Evolutionary conservation across 352 stramenopile genomes (phyloP), one percentile per base, ranked within the genome.

Genomic region (Phytophthora macrochlamydospora): DNA sequence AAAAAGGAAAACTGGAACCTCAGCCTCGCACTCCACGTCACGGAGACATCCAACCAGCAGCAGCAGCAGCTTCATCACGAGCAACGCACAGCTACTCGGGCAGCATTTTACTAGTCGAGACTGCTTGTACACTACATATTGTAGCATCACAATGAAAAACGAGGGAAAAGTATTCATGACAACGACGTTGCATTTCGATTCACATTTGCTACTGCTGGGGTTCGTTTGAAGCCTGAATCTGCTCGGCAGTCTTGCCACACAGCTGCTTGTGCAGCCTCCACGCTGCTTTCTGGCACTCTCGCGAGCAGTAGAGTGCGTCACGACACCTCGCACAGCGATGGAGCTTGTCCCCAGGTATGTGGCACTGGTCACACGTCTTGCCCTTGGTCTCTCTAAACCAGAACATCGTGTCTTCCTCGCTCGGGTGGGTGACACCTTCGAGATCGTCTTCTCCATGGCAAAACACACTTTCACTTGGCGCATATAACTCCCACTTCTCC

Each of bases 401-500:
- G 52, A 83, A 94, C 51, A 75, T 67, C 8, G 71, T 67, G 56
- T 95, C 85, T 14, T 89, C 82, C 18, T 87, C 81, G 12, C 66
- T 74, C 5, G 81, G 69, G 28, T 83, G 71, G 1, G 71, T 81
- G 50, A 86, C 64, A 7, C 81, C 79, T 2, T 76, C 71, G 7
- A 50, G 52, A 51, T 79, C 75, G 24, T 80, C 65, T 56, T 78
- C 59, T 49, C 75, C 75, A 14, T 71, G 63, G 31, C 69, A 76
- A 14, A 91, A 76, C 1, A 71, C 58, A 43, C 72, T 89, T 2
- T 77, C 58, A 7, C 70, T 46, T 0, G 73, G 52, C 11, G 77
- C 87, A 43, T 89, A 93, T 35, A 93, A 76, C 60, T 92, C 81
- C 87, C 87, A 95, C 56, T 94, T 95, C 54, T 95, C 87, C 0